Conservation (phyloP, 2,329 filamentous ascomycete genomes). For the Alternaria solani region DNA sequence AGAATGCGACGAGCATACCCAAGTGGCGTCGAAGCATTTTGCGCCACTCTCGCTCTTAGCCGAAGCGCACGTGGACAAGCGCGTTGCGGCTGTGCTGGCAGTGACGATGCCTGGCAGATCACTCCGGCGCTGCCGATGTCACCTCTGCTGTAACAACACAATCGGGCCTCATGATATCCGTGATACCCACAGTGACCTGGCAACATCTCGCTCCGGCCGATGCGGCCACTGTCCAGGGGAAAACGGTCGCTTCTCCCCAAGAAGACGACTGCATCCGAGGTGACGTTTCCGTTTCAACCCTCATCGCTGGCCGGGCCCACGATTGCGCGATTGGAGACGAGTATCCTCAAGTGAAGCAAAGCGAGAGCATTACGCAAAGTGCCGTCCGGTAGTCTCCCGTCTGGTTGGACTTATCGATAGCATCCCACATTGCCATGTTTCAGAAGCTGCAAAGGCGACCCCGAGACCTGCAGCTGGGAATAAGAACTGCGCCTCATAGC, state of each 20-base stretch:
- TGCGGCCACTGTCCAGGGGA: constrained; percentile 25
- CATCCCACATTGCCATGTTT: constrained; percentile 43
- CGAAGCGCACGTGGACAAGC: constrained; percentile 16
- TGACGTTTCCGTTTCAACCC: constrained; percentile 38
- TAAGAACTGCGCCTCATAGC: constrained; percentile 43
- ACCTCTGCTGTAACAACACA: constrained; percentile 12
- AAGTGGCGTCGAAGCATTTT: constrained; percentile 18
- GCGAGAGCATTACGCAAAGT: constrained; percentile 34
- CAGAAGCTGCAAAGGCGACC: constrained; percentile 39
- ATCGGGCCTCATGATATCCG: constrained; percentile 7
- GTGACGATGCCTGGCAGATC: constrained; percentile 31
- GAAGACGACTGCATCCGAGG: constrained; percentile 21
- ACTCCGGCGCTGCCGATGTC: constrained; percentile 38
- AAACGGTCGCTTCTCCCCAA: constrained; percentile 25
- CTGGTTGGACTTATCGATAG: constrained; percentile 44
- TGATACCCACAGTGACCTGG: constrained; percentile 6
- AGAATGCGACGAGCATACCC: not conserved
- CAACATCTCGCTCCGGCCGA: constrained; percentile 30
- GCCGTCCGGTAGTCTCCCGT: constrained; percentile 25
- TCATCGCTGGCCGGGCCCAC: constrained; percentile 23
- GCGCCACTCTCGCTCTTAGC: constrained; percentile 27
- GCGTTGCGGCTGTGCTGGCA: constrained; percentile 39
- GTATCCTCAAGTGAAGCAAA: constrained; percentile 34
- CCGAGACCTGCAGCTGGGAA: constrained; percentile 31
- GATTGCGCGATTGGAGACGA: constrained; percentile 37